These are phyloP conservation scores for Coemansia sp. DNA, from an alignment of 192 early-diverging fungal species.

Conservation along the genomic window DNA sequence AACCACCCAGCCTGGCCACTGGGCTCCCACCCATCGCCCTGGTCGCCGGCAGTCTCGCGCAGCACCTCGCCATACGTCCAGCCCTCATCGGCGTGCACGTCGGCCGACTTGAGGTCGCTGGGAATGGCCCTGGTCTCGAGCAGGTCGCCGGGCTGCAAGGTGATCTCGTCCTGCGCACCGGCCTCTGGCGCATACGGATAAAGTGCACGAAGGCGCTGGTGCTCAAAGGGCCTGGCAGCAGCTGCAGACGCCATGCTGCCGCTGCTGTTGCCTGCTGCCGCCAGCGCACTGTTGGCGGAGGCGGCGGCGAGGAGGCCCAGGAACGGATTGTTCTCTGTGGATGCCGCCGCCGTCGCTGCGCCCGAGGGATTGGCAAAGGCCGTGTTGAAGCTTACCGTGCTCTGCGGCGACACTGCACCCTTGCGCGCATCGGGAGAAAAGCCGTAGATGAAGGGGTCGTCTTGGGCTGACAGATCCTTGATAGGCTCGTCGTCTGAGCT, in stretches of 20 bases:
- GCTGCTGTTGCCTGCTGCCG: background rate
- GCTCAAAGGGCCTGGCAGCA: background rate
- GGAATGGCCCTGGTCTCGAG: constrained; percentile 31
- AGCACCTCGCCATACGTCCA: constrained; percentile 46
- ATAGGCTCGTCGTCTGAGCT: constrained; percentile 34
- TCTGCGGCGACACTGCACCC: constrained; percentile 5
- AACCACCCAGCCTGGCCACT: constrained; percentile 38
- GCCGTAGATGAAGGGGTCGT: background rate
- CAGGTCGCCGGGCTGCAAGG: constrained; percentile 27
- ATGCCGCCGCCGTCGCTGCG: too few relatives aligned
- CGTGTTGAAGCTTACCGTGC: constrained; percentile 42
- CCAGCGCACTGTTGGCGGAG: background rate
- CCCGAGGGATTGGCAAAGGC: constrained; percentile 35
- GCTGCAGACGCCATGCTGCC: background rate
- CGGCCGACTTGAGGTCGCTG: background rate
- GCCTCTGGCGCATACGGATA: constrained; percentile 26
- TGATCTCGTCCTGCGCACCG: constrained; percentile 12
- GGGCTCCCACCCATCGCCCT: constrained; percentile 31
- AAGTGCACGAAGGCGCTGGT: constrained; percentile 30
- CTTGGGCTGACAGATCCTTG: background rate
- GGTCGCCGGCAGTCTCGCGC: constrained; percentile 10
- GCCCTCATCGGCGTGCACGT: constrained; percentile 24
- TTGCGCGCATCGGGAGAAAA: too few relatives aligned
- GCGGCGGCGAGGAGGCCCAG: constrained; percentile 14
- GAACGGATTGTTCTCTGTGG: constrained; percentile 37